A percentile compares a stretch with the other conserved stretches of the same genome.
These are phyloP conservation scores for Phialemoniopsis sp. DNA, from an alignment of 2,329 filamentous ascomycete genomes.

Conservation along the genomic window DNA sequence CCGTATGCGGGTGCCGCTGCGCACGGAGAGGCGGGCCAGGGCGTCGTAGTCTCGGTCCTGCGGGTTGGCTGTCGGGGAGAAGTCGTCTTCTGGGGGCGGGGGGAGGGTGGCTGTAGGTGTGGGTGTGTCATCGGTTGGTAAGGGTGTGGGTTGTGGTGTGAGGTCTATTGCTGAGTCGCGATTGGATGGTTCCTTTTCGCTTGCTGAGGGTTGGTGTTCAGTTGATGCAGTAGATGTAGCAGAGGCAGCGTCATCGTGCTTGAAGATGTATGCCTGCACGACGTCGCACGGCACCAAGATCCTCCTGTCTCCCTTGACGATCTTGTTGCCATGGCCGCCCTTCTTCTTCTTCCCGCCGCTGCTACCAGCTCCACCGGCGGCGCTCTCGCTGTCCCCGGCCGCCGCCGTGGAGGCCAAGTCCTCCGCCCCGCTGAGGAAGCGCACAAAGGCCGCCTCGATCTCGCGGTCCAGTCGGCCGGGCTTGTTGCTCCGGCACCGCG, in stretches of 20 bases:
- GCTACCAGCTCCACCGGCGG: slow-evolving; percentile 23
- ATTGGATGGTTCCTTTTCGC: slow-evolving; percentile 30
- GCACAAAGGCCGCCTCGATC: slow-evolving; percentile 46
- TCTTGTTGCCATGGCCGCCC: slow-evolving; percentile 16
- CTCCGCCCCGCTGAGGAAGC: slow-evolving; percentile 19
- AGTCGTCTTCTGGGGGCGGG: slow-evolving; percentile 23
- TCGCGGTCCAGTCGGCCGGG: slow-evolving; percentile 38
- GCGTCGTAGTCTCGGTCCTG: slow-evolving; percentile 11
- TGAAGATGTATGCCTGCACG: slow-evolving; percentile 47
- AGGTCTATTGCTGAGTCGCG: no score
- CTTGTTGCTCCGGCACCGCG: slow-evolving; percentile 47
- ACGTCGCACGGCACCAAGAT: slow-evolving; percentile 43
- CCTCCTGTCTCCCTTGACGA: slow-evolving; percentile 43
- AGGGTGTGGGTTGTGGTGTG: no score
- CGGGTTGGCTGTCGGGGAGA: not conserved
- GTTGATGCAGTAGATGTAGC: no score
- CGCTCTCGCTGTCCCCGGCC: not conserved
- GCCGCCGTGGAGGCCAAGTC: not conserved
- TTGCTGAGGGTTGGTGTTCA: slow-evolving; percentile 36
- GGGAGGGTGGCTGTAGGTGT: no score
- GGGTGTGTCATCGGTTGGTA: no score
- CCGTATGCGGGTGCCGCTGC: slow-evolving; percentile 28
- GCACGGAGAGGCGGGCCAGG: slow-evolving; percentile 24
- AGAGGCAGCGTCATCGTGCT: slow-evolving; percentile 22
- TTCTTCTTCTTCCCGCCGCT: slow-evolving; percentile 16